Evolutionary conservation across 2,329 filamentous ascomycete genomes (phyloP), one percentile per base, ranked within the genome.

Genomic region (Blastomyces gilchristii): DNA sequence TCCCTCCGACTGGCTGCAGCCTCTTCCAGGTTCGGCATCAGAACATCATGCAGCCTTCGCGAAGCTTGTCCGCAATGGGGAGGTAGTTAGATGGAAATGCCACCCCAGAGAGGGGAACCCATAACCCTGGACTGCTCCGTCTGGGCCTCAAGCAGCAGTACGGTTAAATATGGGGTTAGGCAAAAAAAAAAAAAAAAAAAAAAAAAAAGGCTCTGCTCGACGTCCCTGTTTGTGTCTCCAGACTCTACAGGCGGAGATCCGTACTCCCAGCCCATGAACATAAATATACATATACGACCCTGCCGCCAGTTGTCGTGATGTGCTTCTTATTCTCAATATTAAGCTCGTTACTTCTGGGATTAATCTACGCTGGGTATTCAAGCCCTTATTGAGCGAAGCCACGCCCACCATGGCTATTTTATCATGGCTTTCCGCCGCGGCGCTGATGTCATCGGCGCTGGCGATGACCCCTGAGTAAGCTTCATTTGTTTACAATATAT

Each of bases 401-500:
- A 31, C 39, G 37, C 60, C 16, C 37, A 63, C 22, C 16, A 68
- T 68, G 66, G 64, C 65, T 63, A 63, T 64, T 56, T 60, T 65
- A 43, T 65, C 64, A 65, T 68, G 67, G 67, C 63, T 68, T 49
- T 61, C 67, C 59, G 65, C 67, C 54, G 66, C 66, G 61, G 68
- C 67, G 63, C 59, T 68, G 61, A 60, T 68, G 56, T 68, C 69
- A 22, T 61, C 67, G 39, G 68, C 65, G 57, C 60, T 65, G 56
- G 67, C 69, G 22, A 68, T 72, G 54, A 69, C 68, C 34, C 70
- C 70, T 37, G 63, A 68, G 69, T 69, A 64, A 58, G 68, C 65
- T 60, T 28, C 60, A 25, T 37, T 43, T 25, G 7, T 41, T 28
- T 25, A 2, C 2, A 22, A 25, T n/a, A 16, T 22, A 7, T 14